phyloP scores from a whole-genome alignment of 2,329 filamentous ascomycete genomes.

The Fusarium poae region DNA sequence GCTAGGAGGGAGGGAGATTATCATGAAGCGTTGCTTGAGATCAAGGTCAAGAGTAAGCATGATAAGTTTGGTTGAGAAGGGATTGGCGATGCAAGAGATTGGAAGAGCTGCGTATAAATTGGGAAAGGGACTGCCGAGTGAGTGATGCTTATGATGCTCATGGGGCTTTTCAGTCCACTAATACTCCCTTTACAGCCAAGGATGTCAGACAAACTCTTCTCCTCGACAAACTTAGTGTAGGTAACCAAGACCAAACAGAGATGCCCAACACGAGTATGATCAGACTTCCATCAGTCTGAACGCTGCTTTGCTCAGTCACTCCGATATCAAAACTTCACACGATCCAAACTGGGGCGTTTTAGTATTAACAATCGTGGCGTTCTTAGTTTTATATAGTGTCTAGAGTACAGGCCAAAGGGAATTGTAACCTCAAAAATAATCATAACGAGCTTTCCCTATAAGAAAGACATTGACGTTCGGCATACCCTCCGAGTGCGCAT shows the following conservation, averaged over 20 bases:
- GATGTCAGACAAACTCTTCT: not conserved
- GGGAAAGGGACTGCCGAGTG: not conserved
- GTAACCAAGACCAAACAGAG: not conserved
- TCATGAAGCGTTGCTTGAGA: slow-evolving; percentile 85
- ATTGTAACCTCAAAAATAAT: slow-evolving; percentile 13
- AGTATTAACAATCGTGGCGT: slow-evolving; percentile 30
- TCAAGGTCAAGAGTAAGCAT: slow-evolving; percentile 93
- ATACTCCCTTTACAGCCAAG: not conserved
- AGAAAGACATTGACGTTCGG: slow-evolving; percentile 18
- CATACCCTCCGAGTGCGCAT: slow-evolving; percentile 20
- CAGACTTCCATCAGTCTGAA: not conserved
- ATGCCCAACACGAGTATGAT: not conserved
- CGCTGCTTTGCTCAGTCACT: not conserved
- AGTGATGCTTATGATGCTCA: not conserved
- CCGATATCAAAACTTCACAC: not conserved
- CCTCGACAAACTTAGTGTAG: not conserved
- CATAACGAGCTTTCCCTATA: slow-evolving; percentile 21
- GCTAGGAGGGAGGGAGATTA: slow-evolving; percentile 89
- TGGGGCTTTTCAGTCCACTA: not conserved
- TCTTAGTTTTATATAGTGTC: slow-evolving; percentile 42
- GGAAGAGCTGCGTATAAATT: not conserved
- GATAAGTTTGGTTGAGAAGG: slow-evolving; percentile 75
- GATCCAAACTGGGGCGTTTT: not conserved
- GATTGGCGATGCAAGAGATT: not conserved
- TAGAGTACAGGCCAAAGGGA: slow-evolving; percentile 45